phyloP scores from a whole-genome alignment of 2,329 filamentous ascomycete species.

The Calonectria pseudoreteaudii region DNA sequence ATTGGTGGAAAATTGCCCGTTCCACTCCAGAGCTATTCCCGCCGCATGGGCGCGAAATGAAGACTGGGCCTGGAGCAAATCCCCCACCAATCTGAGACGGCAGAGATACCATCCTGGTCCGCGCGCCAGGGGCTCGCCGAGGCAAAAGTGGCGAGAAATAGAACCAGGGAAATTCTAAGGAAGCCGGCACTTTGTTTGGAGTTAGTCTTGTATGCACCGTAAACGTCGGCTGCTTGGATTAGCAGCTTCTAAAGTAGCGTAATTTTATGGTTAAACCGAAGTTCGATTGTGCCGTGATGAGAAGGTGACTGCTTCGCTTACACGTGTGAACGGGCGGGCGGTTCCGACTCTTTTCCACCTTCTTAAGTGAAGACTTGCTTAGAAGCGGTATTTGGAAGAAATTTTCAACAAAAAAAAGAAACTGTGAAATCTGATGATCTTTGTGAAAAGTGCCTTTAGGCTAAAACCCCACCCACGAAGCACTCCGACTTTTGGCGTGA shows the following conservation, averaged over 20 bases:
- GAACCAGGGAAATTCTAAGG: background rate
- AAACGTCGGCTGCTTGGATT: background rate
- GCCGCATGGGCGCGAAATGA: conserved; percentile 3
- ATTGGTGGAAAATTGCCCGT: background rate
- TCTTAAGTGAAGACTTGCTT: background rate
- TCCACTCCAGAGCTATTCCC: background rate
- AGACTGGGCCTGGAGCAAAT: background rate
- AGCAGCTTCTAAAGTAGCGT: background rate
- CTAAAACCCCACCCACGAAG: conserved; percentile 1
- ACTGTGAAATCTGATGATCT: background rate
- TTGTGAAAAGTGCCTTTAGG: background rate
- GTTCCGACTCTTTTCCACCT: background rate
- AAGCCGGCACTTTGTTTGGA: background rate
- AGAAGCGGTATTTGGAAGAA: background rate
- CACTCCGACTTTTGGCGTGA: background rate
- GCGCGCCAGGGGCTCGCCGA: background rate
- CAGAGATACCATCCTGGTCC: background rate
- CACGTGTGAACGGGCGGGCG: background rate
- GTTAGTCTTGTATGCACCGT: background rate
- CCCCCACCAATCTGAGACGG: conserved; percentile 2
- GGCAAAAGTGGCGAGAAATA: background rate
- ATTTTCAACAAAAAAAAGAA: too few relatives aligned
- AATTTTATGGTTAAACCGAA: background rate
- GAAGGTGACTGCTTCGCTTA: background rate
- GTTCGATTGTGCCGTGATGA: background rate